Base-by-base conservation (phyloP, 805 yeast genomes). In the Nakazawaea anatomiae region DNA sequence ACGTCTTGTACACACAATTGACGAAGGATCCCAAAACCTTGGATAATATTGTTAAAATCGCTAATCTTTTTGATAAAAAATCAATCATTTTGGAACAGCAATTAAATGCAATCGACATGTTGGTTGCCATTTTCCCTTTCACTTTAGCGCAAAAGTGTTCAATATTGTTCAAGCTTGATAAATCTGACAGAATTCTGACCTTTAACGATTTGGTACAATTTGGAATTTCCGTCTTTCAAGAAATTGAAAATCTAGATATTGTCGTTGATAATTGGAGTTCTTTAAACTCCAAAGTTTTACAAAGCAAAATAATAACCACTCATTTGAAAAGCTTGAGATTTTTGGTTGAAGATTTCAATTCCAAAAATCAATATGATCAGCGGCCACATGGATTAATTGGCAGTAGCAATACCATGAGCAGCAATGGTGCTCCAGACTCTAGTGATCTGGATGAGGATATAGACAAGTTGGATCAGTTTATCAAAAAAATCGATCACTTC, bases 1-100 rank as follows among this genome's bases (percentile, higher is more conserved):
- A 76, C 54, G 74, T 83, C 0, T 65, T 84, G n/a, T 76, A 72
- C 55, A 60, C 78, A 44, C 87, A 82, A 59, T 67, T 84, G 48
- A 72, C 73, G 3, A 68, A 62, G 12, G 71, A 76, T 38, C 9
- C 47, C 0, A 48, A 48, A 7, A 65, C 63, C 1, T 48, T 65
- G 29, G 36, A 52, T n/a, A 50, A 60, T n/a, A 46, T 66, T 8
- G 51, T 53, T 41, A 52, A 52, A n/a, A 30, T 56, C 6, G 54
- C 57, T 42, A 34, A 39, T 7, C 27, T 29, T 3, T 42, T 57
- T 2, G 42, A 51, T n/a, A 44, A 25, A 4, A 42, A 46, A 6
- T 8, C 42, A 32, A 32, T 32, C 3, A 25, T 41, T 8, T n/a
- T 30, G 6, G 46, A 41, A 25, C 46, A 53, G 8, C 52, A 56